These are phyloP conservation scores for Lentinula raphanica DNA, from an alignment of 768 basidiomycete genomes.

Conservation along the genomic window DNA sequence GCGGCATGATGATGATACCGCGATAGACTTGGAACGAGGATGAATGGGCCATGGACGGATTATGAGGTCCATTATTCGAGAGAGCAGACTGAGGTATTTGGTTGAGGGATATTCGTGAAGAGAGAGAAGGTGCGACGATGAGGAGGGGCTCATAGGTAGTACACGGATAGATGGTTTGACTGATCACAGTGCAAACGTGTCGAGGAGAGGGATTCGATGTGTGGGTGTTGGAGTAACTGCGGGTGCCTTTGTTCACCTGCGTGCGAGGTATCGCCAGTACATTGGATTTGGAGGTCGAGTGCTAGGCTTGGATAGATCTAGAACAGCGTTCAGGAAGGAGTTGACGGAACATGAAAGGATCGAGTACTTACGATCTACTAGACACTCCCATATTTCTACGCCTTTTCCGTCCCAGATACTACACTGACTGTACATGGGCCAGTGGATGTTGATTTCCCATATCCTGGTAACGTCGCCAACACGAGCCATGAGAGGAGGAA, in stretches of 20 bases:
- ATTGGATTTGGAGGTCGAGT: slow-evolving; percentile 41
- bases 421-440: slow-evolving; percentile 63
- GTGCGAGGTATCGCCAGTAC: slow-evolving; percentile 46
- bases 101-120: background rate
- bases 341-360: slow-evolving; percentile 7
- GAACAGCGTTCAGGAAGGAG: slow-evolving; percentile 2
- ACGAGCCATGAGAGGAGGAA: slow-evolving; percentile 27
- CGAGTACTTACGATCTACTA: slow-evolving; percentile 54
- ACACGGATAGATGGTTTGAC: background rate
- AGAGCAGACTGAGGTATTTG: background rate
- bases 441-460: slow-evolving; percentile 66
- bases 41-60: background rate
- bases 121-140: background rate
- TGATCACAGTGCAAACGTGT: background rate
- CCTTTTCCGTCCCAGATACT: slow-evolving; percentile 67
- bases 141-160: background rate
- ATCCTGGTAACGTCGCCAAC: slow-evolving; percentile 64
- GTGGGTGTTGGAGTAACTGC: background rate
- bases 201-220: background rate
- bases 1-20: background rate
- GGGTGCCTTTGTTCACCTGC: slow-evolving; percentile 27
- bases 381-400: slow-evolving; percentile 75
- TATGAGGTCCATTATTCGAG: background rate
- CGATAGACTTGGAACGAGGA: background rate
- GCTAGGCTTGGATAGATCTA: slow-evolving; percentile 57